phyloP scores from a whole-genome alignment of 2,329 filamentous ascomycete species.

The Pezicula rhizophila region DNA sequence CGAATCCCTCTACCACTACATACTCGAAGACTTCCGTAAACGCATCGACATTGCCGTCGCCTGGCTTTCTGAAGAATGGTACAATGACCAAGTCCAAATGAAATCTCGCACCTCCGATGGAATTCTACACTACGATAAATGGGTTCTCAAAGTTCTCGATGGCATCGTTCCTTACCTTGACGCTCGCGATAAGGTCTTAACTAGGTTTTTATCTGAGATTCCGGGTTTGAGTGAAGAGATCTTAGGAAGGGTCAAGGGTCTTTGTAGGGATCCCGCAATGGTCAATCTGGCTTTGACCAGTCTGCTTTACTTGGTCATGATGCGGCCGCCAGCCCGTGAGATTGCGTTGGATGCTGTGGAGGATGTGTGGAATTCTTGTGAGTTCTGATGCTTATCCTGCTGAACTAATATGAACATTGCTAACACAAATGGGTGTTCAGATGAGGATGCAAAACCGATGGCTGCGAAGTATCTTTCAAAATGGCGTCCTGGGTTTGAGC shows the following conservation, averaged over 20 bases:
- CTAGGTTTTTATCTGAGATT: slow-evolving; percentile 86
- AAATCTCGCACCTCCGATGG: slow-evolving; percentile 36
- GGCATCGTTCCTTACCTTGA: slow-evolving; percentile 89
- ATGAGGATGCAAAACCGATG: slow-evolving; percentile 57
- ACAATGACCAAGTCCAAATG: slow-evolving; percentile 67
- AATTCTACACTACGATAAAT: slow-evolving; percentile 68
- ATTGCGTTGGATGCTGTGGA: slow-evolving; percentile 59
- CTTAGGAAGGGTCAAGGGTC: slow-evolving; percentile 62
- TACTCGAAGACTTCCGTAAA: slow-evolving; percentile 85
- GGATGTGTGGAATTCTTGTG: slow-evolving; percentile 62
- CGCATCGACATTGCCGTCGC: slow-evolving; percentile 86
- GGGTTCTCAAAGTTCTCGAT: slow-evolving; percentile 76
- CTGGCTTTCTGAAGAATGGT: slow-evolving; percentile 98
- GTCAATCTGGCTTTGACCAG: slow-evolving; percentile 59
- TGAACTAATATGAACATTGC: slow-evolving; percentile 9
- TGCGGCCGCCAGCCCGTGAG: slow-evolving; percentile 58
- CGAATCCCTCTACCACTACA: slow-evolving; percentile 74
- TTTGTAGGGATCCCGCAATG: slow-evolving; percentile 61
- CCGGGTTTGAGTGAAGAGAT: slow-evolving; percentile 70
- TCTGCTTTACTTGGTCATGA: slow-evolving; percentile 60
- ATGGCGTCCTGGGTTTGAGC: slow-evolving; percentile 43
- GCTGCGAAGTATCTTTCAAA: slow-evolving; percentile 57
- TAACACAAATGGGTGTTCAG: slow-evolving; percentile 28
- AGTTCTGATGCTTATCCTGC: slow-evolving; percentile 26
- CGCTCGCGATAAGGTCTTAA: slow-evolving; percentile 80